Evolutionary conservation across 768 basidiomycete genomes (phyloP).

Genomic region (Agaricus blazei): DNA sequence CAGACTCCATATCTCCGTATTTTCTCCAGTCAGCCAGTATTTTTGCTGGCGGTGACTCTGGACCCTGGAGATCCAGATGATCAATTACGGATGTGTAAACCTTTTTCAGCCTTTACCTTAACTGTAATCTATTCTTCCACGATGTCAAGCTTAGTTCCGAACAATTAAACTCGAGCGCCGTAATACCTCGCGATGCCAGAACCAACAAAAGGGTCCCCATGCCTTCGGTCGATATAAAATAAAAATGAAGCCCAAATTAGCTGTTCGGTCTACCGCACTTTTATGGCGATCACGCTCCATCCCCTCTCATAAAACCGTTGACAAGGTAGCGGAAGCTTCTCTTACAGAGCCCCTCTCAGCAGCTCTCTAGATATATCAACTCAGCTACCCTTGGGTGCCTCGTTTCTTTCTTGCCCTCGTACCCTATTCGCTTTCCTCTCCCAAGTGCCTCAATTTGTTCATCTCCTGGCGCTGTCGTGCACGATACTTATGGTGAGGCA

Average conservation of each 20-base stretch:
- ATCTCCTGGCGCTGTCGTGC: background rate
- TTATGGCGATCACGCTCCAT: slow-evolving; percentile 8
- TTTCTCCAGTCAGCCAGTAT: too few species aligned
- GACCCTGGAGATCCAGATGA: background rate
- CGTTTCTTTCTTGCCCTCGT: background rate
- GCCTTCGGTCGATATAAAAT: slow-evolving; percentile 11
- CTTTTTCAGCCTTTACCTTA: slow-evolving; percentile 1
- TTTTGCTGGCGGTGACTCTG: background rate
- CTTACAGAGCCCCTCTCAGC: background rate
- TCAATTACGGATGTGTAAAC: slow-evolving; percentile 1
- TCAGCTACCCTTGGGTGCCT: background rate
- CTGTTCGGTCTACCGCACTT: slow-evolving; percentile 6
- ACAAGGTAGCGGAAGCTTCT: slow-evolving; percentile 10
- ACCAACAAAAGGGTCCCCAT: slow-evolving; percentile 11
- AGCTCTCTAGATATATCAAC: background rate
- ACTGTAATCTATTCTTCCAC: slow-evolving; percentile 7
- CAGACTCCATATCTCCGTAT: too few species aligned
- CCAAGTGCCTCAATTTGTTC: background rate
- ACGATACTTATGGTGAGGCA: slow-evolving; percentile 2
- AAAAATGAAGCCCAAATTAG: slow-evolving; percentile 7
- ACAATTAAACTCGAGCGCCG: slow-evolving; percentile 10
- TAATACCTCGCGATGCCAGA: slow-evolving; percentile 1
- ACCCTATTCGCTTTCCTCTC: background rate
- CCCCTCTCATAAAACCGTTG: slow-evolving; percentile 10
- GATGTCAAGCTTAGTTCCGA: slow-evolving; percentile 11